Base-by-base conservation (phyloP, 306 rosid species). In the Dicorynia guianensis region DNA sequence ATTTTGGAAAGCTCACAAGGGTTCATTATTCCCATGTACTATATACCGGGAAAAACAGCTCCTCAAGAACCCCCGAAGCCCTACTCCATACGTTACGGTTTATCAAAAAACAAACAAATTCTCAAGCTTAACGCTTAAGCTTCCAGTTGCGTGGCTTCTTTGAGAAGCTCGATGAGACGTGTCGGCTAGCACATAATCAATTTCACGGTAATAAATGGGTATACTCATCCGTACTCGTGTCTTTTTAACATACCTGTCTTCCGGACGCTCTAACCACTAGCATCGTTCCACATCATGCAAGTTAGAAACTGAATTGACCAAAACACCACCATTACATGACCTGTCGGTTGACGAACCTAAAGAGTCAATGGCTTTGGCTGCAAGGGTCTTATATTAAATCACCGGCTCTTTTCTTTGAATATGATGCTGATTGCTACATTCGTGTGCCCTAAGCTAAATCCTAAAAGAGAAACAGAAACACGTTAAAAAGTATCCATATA, bases 91-190 rank as follows among this genome's bases (percentile, higher is more conserved):
- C 83, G 82, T 84, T 54, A 75, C 69, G 48, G 64, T 60, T 1
- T 3, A 11, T 53, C 30, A 71, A 56, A 36, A 47, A 7, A 30
- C 14, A 39, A 15, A 47, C 6, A 40, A 40, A 40, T 5, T 8
- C 11, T 0, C 15, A 73, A 63, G 69, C 88, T 84, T 84, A 42
- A 5, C 0, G 68, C 36, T 3, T 17, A 84, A 77, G 88, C 52
- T 69, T 68, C 34, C 54, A 10, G 40, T 80, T 81, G 85, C 85
- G 85, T 77, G 75, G 64, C 88, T 80, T 81, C 64, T 11, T 39
- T 61, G 38, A 77, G 76, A 84, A 77, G 88, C 71, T 44, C 40
- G 5, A 40, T 8, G 3, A 7, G 11, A 30, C n/a, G 7, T 72
- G 82, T 80, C 83, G 84, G 80, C 78, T 72, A 17, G 65, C 30